Base-by-base conservation (phyloP, 1,284 basidiomycete species). In the Xanthoconium separans region DNA sequence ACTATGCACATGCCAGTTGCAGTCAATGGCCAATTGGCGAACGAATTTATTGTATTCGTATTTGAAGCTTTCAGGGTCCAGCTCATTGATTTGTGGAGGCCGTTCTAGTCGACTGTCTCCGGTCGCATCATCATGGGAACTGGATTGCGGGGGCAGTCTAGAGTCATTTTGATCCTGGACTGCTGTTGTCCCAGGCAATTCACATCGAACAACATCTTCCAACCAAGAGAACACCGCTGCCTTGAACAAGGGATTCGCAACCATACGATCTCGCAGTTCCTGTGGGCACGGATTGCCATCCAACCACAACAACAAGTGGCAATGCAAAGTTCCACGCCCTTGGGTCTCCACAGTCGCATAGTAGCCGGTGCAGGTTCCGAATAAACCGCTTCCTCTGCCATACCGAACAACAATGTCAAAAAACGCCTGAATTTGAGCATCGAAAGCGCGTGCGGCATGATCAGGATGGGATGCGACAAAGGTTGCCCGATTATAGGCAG, bases 401-500 rank as follows among this genome's bases (percentile, higher is more conserved):
- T 20, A 22, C 0, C 18, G 20, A 2, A 45, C 4, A 15, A 45
- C 6, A 7, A 45, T 22, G 4, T 13, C 2, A 13, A 45, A 8
- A 4, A 45, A 45, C 2, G 30, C 20, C 2, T 9, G 12, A 13
- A 45, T 33, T 2, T 33, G 44, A 2, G 9, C 2, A 13, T 49
- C 20, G 27, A 49, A 49, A 3, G 39, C 15, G 0, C 3, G 1
- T 1, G 24, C 48, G 2, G 40, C 30, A 3, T 31, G 41, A 15
- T 43, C 33, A 0, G 30, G 48, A 18, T 27, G 41, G 16, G 24
- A 4, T 0, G 33, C 36, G 4, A 50, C 24, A 16, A 42, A 29
- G 0, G 29, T 11, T 0, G n/a, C 15, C 0, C n/a, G 12, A 1
- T 50, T 12, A 7, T 20, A 9, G 3, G 18, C 7, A 10, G 5